These are phyloP conservation scores for Aegilops bicornis DNA, from an alignment of 176 grass and related monocot species.

Conservation along the genomic window DNA sequence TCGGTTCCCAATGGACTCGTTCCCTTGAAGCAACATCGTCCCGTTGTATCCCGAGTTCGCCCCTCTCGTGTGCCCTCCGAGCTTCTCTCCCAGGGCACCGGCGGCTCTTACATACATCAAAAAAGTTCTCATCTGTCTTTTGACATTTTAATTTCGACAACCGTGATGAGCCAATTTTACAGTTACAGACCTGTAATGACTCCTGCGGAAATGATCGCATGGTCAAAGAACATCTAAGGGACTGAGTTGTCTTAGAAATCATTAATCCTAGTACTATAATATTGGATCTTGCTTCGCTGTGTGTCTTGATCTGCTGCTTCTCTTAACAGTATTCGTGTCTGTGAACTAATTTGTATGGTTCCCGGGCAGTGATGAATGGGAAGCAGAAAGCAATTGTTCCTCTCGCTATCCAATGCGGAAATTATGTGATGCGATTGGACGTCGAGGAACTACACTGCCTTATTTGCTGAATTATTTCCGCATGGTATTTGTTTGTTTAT, in stretches of 20 bases:
- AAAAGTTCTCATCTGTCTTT: too few relatives aligned
- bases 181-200: constrained; percentile 81
- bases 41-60: constrained; percentile 57
- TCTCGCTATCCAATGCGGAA: constrained; percentile 68
- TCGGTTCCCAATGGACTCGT: constrained; percentile 57
- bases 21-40: constrained; percentile 78
- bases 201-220: constrained; percentile 76
- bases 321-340: constrained; percentile 16
- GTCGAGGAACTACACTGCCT: constrained; percentile 57
- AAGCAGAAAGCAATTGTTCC: constrained; percentile 40
- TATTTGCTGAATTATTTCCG: not conserved
- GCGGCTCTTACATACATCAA: constrained; percentile 62
- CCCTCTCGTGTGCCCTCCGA: constrained; percentile 13
- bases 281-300: not conserved
- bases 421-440: constrained; percentile 51
- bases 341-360: not conserved
- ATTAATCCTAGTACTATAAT: accelerated
- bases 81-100: not conserved
- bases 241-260: constrained; percentile 40
- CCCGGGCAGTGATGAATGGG: constrained; percentile 21
- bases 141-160: not conserved
- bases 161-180: constrained; percentile 40
- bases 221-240: constrained; percentile 82
- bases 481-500: too few relatives aligned
- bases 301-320: constrained; percentile 26